Base-by-base conservation (phyloP, 2,329 filamentous ascomycete species). In the Phoma sp. region DNA sequence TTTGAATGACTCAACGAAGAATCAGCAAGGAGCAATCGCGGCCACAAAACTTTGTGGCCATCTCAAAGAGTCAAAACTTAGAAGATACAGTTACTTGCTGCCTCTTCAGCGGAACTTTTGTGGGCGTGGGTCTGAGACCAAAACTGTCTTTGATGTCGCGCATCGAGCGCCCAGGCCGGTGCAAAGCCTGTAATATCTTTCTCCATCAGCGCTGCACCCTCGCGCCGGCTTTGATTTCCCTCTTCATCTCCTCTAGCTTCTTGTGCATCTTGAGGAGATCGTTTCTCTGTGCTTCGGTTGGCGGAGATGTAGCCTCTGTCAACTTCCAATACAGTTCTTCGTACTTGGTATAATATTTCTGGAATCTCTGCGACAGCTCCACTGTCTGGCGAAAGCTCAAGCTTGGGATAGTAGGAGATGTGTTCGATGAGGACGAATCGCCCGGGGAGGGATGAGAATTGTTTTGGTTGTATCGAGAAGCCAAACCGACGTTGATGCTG, bases 261-360 rank as follows among this genome's bases (percentile, higher is more conserved):
- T 73, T 71, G 67, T 85, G 83, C 78, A 84, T 82, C 54, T 74
- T 77, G 65, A 80, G 78, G 47, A 87, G 65, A 53, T 79, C 76
- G 38, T 81, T 78, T 55, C 84, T 71, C 62, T 86, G 82, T 22
- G 78, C 72, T 43, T 74, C 70, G 4, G 75, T 77, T 7, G 81
- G 77, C 3, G 80, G 75, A 50, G 78, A 72, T 29, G 75, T 60
- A 9, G 69, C 61, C 36, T 75, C 74, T 0, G 68, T 70, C 56
- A 79, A 62, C 59, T 74, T 69, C 64, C 81, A 80, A 67, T 87
- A 83, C 62, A 86, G 68, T 62, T 78, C 72, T 61, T 80, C 78
- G 63, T 88, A 88, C 52, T 79, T 80, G 32, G 80, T 80, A 64
- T 87, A 87, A 57, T 81, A 81, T 47, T 75, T 75, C 65, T 85